phyloP scores from a whole-genome alignment of 164 flowering plant species.

The Echeveria elegans region DNA sequence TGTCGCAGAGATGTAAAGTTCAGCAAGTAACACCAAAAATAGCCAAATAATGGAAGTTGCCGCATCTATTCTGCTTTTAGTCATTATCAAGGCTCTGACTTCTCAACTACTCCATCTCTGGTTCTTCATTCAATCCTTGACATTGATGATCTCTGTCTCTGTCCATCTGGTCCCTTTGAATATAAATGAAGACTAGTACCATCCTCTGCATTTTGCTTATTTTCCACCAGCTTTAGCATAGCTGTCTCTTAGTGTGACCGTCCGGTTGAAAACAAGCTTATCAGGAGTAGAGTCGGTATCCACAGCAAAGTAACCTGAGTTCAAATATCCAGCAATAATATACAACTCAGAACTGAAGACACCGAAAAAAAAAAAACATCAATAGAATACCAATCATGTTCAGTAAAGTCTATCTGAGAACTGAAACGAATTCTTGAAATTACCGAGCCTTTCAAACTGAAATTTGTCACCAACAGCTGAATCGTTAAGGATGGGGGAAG shows the following conservation, averaged over 20 bases:
- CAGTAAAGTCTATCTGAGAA: not conserved
- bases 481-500: slow-evolving; percentile 43
- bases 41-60: no score
- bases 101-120: no score
- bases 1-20: no score
- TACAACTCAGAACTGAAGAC: not conserved
- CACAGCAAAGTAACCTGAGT: slow-evolving; percentile 67
- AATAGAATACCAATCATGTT: not conserved
- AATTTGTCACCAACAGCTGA: slow-evolving; percentile 66
- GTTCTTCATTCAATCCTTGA: not conserved
- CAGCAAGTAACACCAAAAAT: no score
- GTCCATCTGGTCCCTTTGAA: not conserved
- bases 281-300: slow-evolving; percentile 71
- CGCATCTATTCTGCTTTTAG: no score
- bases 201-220: not conserved
- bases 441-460: slow-evolving; percentile 97
- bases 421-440: no score
- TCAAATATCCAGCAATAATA: slow-evolving; percentile 1
- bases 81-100: no score
- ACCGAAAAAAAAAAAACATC: not conserved
- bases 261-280: slow-evolving; percentile 75
- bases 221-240: slow-evolving; percentile 47
- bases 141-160: not conserved
- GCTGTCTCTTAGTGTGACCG: slow-evolving; percentile 52
- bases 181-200: not conserved